These are phyloP conservation scores for Rhodotorula graminis DNA, from an alignment of 768 basidiomycete species.

Conservation along the genomic window DNA sequence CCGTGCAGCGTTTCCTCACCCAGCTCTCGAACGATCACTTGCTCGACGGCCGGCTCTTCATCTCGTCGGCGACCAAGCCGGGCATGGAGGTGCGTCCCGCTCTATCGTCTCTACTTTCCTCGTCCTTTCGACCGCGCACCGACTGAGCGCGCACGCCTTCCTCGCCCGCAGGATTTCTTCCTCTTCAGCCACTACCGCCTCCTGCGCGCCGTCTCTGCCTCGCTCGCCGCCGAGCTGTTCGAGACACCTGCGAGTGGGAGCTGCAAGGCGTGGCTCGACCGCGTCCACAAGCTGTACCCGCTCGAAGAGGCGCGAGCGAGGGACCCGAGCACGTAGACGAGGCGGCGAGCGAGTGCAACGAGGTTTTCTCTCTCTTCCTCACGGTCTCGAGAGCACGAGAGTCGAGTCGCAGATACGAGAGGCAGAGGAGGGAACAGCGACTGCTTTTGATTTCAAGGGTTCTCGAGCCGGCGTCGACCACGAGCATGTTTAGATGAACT, in stretches of 20 bases:
- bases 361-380: too few relatives aligned
- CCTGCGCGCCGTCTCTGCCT: conserved; percentile 6
- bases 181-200: background rate
- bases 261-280: background rate
- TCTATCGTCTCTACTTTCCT: background rate
- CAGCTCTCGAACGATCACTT: background rate
- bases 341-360: background rate
- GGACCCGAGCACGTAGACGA: conserved; percentile 1
- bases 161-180: conserved; percentile 15
- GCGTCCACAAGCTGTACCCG: conserved; percentile 6
- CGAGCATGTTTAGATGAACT: too few relatives aligned
- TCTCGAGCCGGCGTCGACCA: too few relatives aligned
- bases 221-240: conserved; percentile 1
- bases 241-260: background rate
- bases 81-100: background rate
- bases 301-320: background rate
- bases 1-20: background rate
- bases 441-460: background rate
- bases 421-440: too few relatives aligned
- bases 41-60: background rate
- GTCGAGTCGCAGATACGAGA: too few relatives aligned
- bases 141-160: too few relatives aligned
- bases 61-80: background rate
- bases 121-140: too few relatives aligned
- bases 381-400: background rate